Base-by-base conservation (phyloP, 192 early-diverging fungal species). In the Backusella liffmaniae region DNA sequence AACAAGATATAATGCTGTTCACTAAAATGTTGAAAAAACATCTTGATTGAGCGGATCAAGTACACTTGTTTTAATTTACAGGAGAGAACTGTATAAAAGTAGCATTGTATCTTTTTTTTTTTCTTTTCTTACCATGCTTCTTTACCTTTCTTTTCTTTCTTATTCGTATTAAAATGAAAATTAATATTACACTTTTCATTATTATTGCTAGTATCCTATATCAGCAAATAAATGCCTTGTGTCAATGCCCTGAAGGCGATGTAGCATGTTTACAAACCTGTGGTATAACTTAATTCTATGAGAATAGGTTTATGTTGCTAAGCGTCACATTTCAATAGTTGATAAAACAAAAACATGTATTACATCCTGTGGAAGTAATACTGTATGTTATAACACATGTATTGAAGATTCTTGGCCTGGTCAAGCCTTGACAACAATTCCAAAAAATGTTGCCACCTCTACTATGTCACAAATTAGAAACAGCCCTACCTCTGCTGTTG, bases 311-410 rank as follows among this genome's bases (percentile, higher is more conserved):
- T 44, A 26, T 10, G 2, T 8, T 46, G 2, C 21, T 69, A 71
- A 49, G 18, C 0, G 34, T 21, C 7, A 8, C 16, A 56, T 8
- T 29, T 29, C 29, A 29, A 72, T 16, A 72, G 70, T 46, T 46
- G 70, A 72, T 39, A 72, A 41, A 46, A 49, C 70, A 72, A 72
- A 49, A 1, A 42, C 26, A 32, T 74, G 73, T 32, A 74, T 74
- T 18, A 41, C 39, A 16, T 18, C 26, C 7, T 74, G 73, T 42
- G 39, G 39, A 3, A 67, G 30, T 32, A 39, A 66, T 13, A 74
- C 42, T 26, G 65, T 13, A 0, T 74, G 73, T 67, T 74, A 66
- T 39, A 37, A 62, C 5, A 7, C 23, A 5, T 74, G 73, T 67
- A 39, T 74, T 23, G 41, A 16, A 37, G 32, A 46, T 30, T 42